These are phyloP conservation scores for Ochetophila trinervis DNA, from an alignment of 306 rosid genomes.

Conservation along the genomic window DNA sequence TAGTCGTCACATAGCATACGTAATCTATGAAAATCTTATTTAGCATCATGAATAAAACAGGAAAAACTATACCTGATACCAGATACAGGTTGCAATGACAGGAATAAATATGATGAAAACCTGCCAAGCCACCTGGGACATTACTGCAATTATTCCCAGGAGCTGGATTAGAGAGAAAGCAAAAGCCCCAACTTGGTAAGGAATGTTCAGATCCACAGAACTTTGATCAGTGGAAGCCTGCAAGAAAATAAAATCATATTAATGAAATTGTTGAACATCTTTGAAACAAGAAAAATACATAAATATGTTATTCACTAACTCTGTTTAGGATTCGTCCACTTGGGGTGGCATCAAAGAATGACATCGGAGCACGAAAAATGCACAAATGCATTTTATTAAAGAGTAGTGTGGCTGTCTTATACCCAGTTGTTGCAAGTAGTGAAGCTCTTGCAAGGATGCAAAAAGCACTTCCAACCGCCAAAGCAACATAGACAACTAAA, in stretches of 20 bases:
- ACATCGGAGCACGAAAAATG: constrained; percentile 87
- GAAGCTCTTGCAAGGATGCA: constrained; percentile 46
- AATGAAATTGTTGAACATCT: not conserved
- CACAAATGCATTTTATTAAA: constrained; percentile 71
- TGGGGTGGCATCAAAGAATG: constrained; percentile 86
- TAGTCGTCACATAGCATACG: not conserved
- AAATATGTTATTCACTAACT: constrained; percentile 35
- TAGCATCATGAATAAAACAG: constrained; percentile 1
- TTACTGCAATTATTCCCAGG: constrained; percentile 68
- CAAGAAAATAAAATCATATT: constrained; percentile 13
- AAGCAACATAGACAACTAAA: constrained; percentile 51
- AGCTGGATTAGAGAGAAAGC: constrained; percentile 57
- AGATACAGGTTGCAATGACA: constrained; percentile 50
- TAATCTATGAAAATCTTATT: not conserved
- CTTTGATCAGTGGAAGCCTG: constrained; percentile 87
- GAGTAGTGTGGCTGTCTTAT: constrained; percentile 67
- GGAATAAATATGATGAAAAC: constrained; percentile 73
- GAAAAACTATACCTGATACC: constrained; percentile 64
- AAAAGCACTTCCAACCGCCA: constrained; percentile 69
- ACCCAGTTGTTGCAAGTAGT: constrained; percentile 55
- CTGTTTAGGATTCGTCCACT: constrained; percentile 80
- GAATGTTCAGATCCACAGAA: constrained; percentile 50
- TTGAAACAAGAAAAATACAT: not conserved
- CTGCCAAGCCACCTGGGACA: constrained; percentile 86
- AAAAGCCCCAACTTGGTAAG: constrained; percentile 38